Conservation (phyloP, 768 basidiomycete species). For the Boletus huronensis region DNA sequence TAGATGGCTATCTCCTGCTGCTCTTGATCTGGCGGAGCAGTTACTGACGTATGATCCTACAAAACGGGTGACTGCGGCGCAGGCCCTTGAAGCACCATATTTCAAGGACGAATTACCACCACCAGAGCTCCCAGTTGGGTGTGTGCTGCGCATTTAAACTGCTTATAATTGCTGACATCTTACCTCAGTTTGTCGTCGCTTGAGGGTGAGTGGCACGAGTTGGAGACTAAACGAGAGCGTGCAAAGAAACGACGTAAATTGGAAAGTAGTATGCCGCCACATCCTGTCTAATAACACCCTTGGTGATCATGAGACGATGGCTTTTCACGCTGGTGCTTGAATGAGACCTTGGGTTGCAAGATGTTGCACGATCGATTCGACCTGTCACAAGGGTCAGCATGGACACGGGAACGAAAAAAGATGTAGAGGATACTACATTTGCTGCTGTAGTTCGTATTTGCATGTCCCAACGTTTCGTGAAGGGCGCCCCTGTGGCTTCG, state of each 20-base stretch:
- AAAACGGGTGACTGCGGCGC: conserved; percentile 68
- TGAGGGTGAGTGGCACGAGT: conserved; percentile 97
- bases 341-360: conserved; percentile 71
- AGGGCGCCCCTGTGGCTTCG: conserved; percentile 84
- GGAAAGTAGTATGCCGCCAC: conserved; percentile 44
- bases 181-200: conserved; percentile 63
- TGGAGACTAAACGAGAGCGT: conserved; percentile 90
- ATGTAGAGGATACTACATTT: conserved; percentile 51
- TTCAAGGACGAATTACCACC: conserved; percentile 78
- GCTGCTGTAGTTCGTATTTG: conserved; percentile 87
- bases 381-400: conserved; percentile 41
- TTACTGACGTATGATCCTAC: conserved; percentile 80
- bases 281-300: conserved; percentile 30
- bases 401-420: background rate
- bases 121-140: conserved; percentile 77
- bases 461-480: conserved; percentile 95
- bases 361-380: conserved; percentile 84
- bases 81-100: conserved; percentile 81
- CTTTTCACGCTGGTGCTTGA: conserved; percentile 26
- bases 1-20: conserved; percentile 86
- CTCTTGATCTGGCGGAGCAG: conserved; percentile 80
- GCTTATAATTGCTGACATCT: conserved; percentile 3
- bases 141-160: conserved; percentile 29
- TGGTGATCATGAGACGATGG: conserved; percentile 11
- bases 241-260: conserved; percentile 74